Evolutionary conservation across 371 early-diverging fungal genomes (phyloP), one percentile per base, ranked within the genome.

Genomic region (Smittium mucronatum): DNA sequence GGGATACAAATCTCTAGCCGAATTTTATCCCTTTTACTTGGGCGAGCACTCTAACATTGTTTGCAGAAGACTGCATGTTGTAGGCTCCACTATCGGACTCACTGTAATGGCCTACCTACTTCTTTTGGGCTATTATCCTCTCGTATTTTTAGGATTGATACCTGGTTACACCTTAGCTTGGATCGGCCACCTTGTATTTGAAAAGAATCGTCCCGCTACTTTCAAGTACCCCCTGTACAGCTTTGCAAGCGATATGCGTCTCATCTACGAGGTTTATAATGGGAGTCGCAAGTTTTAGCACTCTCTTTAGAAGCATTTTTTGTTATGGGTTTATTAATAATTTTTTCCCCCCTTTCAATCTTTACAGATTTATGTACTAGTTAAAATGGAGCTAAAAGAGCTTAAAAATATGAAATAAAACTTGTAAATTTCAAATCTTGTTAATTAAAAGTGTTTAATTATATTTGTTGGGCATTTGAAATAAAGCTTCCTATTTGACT

Each of bases 191-290:
- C 21, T 47, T 21, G 47, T 47, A 11, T 47, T 47, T 64, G 78
- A 81, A 67, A 75, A 78, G 67, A 81, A 81, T 75, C 70, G 69
- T 57, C 81, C 81, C n/a, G 81, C 81, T 33, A 81, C 81, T 1
- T 81, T 81, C 75, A 76, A 58, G 72, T 75, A 78, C 71, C 81
- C 81, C 1, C n/a, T 79, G 32, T 81, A 70, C 69, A 70, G 71
- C 15, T 69, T 81, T 17, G 70, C 74, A 67, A 74, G 75, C 2
- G 81, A 81, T 70, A 73, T 73, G 28, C 58, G 34, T 17, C 67
- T 81, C 79, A 75, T 36, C 34, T 76, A 58, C 34, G 81, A 81
- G 71, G 70, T 74, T 47, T 47, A 47, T 21, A 47, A 5, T 47
- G 47, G 47, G 47, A 5, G 21, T 5, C 47, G 47, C 47, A 47